Conservation (phyloP, 495 filamentous ascomycete species). For the Tuber aestivum region DNA sequence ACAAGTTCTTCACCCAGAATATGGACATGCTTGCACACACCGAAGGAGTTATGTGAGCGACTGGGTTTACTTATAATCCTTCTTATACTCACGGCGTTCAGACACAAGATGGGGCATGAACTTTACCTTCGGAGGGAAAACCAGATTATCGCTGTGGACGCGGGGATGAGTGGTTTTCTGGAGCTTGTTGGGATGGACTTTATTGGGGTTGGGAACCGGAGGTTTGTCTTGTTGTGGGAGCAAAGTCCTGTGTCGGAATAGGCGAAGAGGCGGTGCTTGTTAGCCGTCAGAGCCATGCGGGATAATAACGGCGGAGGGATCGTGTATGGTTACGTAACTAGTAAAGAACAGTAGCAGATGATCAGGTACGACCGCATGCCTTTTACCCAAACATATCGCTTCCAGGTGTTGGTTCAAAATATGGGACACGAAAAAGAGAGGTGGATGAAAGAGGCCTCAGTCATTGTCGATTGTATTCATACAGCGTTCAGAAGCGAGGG, state of each 20-base stretch:
- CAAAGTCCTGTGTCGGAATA: background rate
- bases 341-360: no score
- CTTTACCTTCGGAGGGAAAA: slow-evolving; percentile 11
- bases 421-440: no score
- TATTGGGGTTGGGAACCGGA: slow-evolving; percentile 10
- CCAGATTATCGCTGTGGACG: slow-evolving; percentile 11
- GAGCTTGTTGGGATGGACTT: slow-evolving; percentile 18
- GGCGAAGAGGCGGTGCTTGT: slow-evolving; percentile 6
- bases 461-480: no score
- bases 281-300: slow-evolving; percentile 18
- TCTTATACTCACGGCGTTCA: slow-evolving; percentile 11
- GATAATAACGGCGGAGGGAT: slow-evolving; percentile 14
- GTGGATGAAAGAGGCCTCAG: no score
- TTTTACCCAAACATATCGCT: no score
- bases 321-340: slow-evolving; percentile 14
- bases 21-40: no score
- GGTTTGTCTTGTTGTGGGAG: slow-evolving; percentile 10
- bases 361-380: no score
- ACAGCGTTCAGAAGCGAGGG: no score
- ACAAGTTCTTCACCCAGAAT: no score
- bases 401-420: no score
- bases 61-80: slow-evolving; percentile 10
- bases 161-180: background rate
- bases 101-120: slow-evolving; percentile 5
- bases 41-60: background rate